Percentiles rank a stretch among this genome's conserved stretches.
These are phyloP conservation scores for Sphaerulina populicola DNA, from an alignment of 2,329 filamentous ascomycete species.

Conservation along the genomic window DNA sequence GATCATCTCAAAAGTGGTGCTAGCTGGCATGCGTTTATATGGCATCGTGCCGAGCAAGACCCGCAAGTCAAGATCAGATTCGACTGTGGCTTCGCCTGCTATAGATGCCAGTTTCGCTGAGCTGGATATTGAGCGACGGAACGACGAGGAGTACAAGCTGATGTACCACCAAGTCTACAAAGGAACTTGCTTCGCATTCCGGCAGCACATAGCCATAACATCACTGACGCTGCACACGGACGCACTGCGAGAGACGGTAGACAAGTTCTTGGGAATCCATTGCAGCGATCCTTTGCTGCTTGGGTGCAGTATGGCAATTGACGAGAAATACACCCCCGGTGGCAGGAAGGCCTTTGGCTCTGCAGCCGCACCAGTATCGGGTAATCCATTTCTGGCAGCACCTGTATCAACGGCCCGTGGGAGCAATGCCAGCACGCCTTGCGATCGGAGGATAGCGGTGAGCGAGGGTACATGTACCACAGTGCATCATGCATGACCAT, in stretches of 20 bases:
- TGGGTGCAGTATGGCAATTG: conserved; percentile 1
- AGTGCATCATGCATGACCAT: neutral
- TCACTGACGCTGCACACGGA: conserved; percentile 37
- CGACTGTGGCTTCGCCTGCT: conserved; percentile 15
- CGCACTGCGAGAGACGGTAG: conserved; percentile 41
- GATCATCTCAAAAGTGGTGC: conserved; percentile 43
- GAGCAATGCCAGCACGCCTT: conserved; percentile 18
- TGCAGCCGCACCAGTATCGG: conserved; percentile 3
- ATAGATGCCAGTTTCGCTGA: conserved; percentile 18
- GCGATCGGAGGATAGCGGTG: neutral
- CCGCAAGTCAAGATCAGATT: conserved; percentile 25
- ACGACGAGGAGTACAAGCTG: conserved; percentile 46
- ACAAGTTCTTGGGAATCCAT: conserved; percentile 41
- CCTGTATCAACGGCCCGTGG: neutral
- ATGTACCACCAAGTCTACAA: conserved; percentile 47
- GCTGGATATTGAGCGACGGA: conserved; percentile 23
- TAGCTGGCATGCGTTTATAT: conserved; percentile 48
- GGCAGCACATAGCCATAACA: conserved; percentile 34
- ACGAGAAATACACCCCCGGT: conserved; percentile 26
- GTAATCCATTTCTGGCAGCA: conserved; percentile 16
- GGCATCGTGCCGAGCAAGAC: conserved; percentile 40
- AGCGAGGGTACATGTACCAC: neutral
- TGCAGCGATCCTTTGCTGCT: conserved; percentile 38
- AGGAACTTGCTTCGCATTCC: conserved; percentile 42
- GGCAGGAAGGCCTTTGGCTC: conserved; percentile 28